Percentiles rank a stretch among this genome's conserved stretches.
Conservation (phyloP, 805 yeast species). For the Maudiozyma barnettii region DNA sequence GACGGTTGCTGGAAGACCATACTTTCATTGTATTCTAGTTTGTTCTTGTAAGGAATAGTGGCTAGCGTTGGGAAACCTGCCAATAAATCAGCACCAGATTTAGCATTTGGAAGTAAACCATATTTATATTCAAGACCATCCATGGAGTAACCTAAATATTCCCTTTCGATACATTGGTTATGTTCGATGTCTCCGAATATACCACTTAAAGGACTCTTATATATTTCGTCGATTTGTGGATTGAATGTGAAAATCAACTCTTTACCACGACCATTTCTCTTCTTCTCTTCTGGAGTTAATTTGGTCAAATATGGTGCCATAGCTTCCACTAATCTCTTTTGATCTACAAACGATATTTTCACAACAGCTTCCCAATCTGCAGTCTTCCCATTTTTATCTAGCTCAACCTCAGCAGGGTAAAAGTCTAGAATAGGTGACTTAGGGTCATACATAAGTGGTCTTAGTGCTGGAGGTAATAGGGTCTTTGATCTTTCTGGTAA, state of each 20-base stretch:
- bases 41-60: slow-evolving; percentile 51
- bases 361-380: slow-evolving; percentile 98
- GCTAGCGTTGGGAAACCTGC: slow-evolving; percentile 88
- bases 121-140: slow-evolving; percentile 32
- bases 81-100: slow-evolving; percentile 55
- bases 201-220: slow-evolving; percentile 68
- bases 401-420: slow-evolving; percentile 79
- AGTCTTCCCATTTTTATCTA: slow-evolving; percentile 89
- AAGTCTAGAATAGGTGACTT: slow-evolving; percentile 82
- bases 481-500: slow-evolving; percentile 83
- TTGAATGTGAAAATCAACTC: slow-evolving; percentile 63
- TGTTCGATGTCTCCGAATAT: slow-evolving; percentile 69
- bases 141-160: slow-evolving; percentile 43
- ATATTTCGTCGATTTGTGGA: slow-evolving; percentile 61
- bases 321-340: slow-evolving; percentile 59
- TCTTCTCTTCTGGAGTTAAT: slow-evolving; percentile 59
- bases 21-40: slow-evolving; percentile 53
- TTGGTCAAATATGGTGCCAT: slow-evolving; percentile 55
- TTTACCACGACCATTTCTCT: slow-evolving; percentile 65
- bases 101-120: slow-evolving; percentile 60
- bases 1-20: slow-evolving; percentile 79
- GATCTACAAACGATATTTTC: slow-evolving; percentile 83
- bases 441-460: slow-evolving; percentile 77
- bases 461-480: slow-evolving; percentile 67
- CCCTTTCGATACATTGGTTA: slow-evolving; percentile 64